Percentiles rank a stretch among this genome's conserved stretches.
Conservation (phyloP, 768 basidiomycete species). For the Hericium alpestre region DNA sequence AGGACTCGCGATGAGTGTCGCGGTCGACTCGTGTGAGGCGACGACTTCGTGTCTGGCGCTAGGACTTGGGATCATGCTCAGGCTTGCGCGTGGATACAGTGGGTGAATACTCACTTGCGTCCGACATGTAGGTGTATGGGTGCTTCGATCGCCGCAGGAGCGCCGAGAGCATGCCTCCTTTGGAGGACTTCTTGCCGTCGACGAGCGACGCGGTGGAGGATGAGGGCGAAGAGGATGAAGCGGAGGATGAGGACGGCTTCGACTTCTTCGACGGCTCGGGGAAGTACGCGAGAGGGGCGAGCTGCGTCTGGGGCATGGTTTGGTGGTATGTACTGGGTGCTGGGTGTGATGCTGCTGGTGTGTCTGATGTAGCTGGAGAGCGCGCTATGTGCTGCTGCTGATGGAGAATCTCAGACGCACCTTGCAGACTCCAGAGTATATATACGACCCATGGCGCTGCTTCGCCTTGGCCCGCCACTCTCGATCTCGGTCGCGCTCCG, state of each 20-base stretch:
- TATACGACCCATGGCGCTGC: no score
- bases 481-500: no score
- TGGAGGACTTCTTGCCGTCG: not conserved
- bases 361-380: not conserved
- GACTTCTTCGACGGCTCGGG: not conserved
- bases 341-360: not conserved
- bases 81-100: not conserved
- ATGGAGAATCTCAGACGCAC: not conserved
- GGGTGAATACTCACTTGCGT: not conserved
- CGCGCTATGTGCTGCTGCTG: not conserved
- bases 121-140: not conserved
- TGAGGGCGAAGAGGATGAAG: not conserved
- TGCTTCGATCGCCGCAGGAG: not conserved
- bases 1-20: no score
- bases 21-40: no score
- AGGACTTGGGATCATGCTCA: not conserved
- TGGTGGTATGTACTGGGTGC: not conserved
- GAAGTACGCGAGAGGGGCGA: not conserved
- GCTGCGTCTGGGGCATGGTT: not conserved
- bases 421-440: not conserved
- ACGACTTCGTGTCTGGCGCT: not conserved
- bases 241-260: not conserved
- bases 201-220: not conserved
- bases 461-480: no score
- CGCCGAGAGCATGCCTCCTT: not conserved